Conservation (phyloP, 2,329 filamentous ascomycete genomes). For the Aspergillus novoparasiticus region DNA sequence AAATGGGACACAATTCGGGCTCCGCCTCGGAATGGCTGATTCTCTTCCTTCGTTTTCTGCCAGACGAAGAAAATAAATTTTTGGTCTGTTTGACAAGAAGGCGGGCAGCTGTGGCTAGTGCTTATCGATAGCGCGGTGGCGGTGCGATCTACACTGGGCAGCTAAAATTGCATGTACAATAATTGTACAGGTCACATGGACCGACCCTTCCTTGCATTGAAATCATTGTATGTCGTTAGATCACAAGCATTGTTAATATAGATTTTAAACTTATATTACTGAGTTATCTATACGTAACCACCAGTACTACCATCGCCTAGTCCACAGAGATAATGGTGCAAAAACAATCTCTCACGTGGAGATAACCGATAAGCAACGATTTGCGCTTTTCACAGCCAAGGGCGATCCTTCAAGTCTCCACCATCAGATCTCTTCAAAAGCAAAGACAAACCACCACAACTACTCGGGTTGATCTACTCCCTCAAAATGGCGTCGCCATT, state of each 20-base stretch:
- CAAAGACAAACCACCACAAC: not conserved
- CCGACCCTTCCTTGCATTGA: not conserved
- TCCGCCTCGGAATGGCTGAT: conserved; percentile 11
- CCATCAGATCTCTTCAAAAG: not conserved
- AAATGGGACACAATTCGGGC: conserved; percentile 13
- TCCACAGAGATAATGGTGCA: not conserved
- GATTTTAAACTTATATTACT: not conserved
- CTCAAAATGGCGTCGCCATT: conserved; percentile 58
- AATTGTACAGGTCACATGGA: no score
- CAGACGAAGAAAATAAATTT: conserved; percentile 34
- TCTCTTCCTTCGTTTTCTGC: conserved; percentile 9
- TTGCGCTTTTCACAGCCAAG: conserved; percentile 10
- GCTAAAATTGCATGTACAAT: no score
- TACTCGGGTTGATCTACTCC: not conserved
- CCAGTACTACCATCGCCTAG: no score
- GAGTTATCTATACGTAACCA: not conserved
- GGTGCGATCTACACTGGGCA: conserved; percentile 17
- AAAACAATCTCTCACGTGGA: conserved; percentile 27
- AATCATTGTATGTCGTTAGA: no score
- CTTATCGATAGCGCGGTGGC: conserved; percentile 41
- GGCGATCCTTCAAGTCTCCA: not conserved
- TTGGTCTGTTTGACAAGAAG: conserved; percentile 35
- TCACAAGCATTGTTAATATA: not conserved
- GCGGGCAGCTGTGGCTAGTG: conserved; percentile 33
- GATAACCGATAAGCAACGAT: conserved; percentile 27